Evolutionary conservation across 768 basidiomycete species (phyloP).

Genomic region (Lentinula sp.): DNA sequence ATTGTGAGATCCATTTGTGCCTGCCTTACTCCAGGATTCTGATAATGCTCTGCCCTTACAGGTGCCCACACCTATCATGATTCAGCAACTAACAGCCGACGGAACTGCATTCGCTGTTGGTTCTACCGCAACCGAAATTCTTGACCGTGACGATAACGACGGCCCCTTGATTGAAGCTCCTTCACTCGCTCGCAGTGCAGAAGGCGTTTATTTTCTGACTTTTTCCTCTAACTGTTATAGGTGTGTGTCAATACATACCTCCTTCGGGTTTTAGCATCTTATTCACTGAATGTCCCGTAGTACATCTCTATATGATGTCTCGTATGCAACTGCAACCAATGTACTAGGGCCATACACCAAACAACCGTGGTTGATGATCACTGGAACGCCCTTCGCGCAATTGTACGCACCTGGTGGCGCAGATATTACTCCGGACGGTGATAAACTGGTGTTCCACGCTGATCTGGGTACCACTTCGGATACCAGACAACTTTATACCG

Average conservation of each 20-base stretch:
- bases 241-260: neutral
- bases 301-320: conserved; percentile 18
- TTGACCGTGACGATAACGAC: conserved; percentile 18
- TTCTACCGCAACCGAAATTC: conserved; percentile 17
- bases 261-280: neutral
- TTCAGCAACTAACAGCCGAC: conserved; percentile 18
- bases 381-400: neutral
- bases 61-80: conserved; percentile 3
- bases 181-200: conserved; percentile 12
- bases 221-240: conserved; percentile 23
- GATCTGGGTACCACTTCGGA: neutral
- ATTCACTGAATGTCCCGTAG: neutral
- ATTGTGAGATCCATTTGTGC: conserved; percentile 11
- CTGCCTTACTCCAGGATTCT: conserved; percentile 14
- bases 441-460: conserved; percentile 5
- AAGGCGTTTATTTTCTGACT: conserved; percentile 19
- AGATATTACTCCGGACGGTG: neutral
- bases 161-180: conserved; percentile 25
- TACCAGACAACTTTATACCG: neutral
- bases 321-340: conserved; percentile 21
- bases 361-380: conserved; percentile 1
- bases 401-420: conserved; percentile 4
- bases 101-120: conserved; percentile 14
- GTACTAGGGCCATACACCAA: conserved; percentile 25
- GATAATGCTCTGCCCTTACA: neutral